Evolutionary conservation across 352 stramenopile genomes (phyloP).

Genomic region (Globisporangium yorkense): DNA sequence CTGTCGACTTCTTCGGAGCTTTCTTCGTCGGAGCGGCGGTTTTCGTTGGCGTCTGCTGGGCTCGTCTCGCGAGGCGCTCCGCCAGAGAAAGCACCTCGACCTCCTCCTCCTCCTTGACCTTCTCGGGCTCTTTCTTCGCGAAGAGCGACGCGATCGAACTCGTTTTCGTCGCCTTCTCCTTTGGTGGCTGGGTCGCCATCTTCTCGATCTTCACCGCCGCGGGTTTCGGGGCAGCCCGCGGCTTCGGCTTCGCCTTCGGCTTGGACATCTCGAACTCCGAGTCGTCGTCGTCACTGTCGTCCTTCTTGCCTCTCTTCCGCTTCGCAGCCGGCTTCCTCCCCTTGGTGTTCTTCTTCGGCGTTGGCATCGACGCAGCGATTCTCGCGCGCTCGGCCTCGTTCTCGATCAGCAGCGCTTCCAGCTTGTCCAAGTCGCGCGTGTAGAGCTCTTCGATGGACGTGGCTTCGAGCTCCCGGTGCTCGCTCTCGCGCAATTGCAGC

Average conservation of each 20-base stretch:
- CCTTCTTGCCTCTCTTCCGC: constrained; percentile 42
- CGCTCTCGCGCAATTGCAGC: constrained; percentile 75
- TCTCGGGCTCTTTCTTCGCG: constrained; percentile 20
- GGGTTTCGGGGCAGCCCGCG: constrained; percentile 22
- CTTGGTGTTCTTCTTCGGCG: constrained; percentile 44
- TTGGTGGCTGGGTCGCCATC: constrained; percentile 18
- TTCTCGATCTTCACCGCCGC: constrained; percentile 15
- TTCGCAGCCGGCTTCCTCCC: constrained; percentile 39
- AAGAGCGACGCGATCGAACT: constrained; percentile 50
- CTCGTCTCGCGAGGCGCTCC: constrained; percentile 53
- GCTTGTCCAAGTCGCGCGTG: constrained; percentile 89
- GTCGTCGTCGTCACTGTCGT: constrained; percentile 41
- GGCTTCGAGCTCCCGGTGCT: constrained; percentile 76
- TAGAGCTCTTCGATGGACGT: constrained; percentile 90
- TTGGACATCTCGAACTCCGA: constrained; percentile 56
- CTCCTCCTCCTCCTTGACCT: constrained; percentile 38
- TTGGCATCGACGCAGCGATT: constrained; percentile 51
- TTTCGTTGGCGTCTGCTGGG: constrained; percentile 45
- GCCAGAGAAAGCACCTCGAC: constrained; percentile 70
- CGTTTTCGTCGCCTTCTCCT: constrained; percentile 19
- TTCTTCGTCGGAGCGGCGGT: constrained; percentile 16
- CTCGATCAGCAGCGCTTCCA: constrained; percentile 69
- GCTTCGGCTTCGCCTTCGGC: constrained; percentile 38
- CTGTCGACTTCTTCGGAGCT: constrained; percentile 12
- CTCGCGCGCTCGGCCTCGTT: constrained; percentile 52